Percentiles rank a stretch among this genome's conserved stretches.
phyloP scores from a whole-genome alignment of 768 basidiomycete genomes.

The Fomitopsis serialis region DNA sequence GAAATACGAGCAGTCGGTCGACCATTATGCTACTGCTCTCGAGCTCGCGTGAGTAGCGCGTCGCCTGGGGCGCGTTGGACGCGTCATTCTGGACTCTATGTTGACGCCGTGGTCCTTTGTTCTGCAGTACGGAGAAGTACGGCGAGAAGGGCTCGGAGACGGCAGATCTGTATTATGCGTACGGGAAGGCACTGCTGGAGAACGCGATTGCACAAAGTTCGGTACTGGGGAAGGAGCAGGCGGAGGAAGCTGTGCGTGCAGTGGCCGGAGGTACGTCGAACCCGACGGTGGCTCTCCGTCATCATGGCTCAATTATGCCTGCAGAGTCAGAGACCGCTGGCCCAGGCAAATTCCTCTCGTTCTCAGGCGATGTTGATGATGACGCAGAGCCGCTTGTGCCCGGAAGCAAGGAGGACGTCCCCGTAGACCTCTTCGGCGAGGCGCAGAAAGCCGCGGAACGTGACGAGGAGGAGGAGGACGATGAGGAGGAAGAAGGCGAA shows the following conservation, averaged over 20 bases:
- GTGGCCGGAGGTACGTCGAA: conserved; percentile 31
- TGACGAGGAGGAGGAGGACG: conserved; percentile 42
- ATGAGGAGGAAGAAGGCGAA: conserved; percentile 50
- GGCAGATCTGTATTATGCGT: conserved; percentile 85
- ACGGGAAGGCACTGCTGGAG: conserved; percentile 90
- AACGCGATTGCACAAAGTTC: conserved; percentile 83
- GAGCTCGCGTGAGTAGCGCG: conserved; percentile 69
- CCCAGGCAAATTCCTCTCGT: conserved; percentile 64
- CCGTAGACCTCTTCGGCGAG: conserved; percentile 62
- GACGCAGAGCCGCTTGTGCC: conserved; percentile 28
- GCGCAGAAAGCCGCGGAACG: conserved; percentile 31
- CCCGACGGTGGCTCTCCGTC: not conserved
- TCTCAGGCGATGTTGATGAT: conserved; percentile 77
- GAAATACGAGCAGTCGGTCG: conserved; percentile 82
- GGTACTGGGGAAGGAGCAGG: conserved; percentile 87
- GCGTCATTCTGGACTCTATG: not conserved
- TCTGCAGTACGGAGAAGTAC: conserved; percentile 59
- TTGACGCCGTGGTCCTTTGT: not conserved
- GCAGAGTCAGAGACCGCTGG: conserved; percentile 30
- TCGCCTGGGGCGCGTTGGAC: conserved; percentile 8
- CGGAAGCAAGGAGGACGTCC: conserved; percentile 36
- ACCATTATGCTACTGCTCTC: conserved; percentile 78
- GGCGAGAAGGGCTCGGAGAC: conserved; percentile 80
- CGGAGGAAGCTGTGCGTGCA: conserved; percentile 37
- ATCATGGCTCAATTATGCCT: too few relatives aligned